Evolutionary conservation across 345 rosid genomes (phyloP).

Genomic region (Aethionema arabicum): DNA sequence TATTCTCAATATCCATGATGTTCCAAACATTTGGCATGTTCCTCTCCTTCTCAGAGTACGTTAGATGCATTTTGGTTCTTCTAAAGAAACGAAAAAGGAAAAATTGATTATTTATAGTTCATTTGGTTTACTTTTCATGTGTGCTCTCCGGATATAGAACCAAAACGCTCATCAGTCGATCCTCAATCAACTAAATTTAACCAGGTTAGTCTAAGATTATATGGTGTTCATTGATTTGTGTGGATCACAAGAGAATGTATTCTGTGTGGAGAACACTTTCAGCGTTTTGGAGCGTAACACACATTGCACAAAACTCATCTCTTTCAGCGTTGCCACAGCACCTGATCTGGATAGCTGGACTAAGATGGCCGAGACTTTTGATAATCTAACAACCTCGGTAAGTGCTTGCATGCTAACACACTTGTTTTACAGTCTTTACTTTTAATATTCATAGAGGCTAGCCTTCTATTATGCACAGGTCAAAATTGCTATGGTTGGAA

Average conservation of each 20-base stretch:
- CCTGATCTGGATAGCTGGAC: conserved; percentile 82
- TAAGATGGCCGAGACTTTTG: conserved; percentile 71
- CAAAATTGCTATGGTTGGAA: conserved; percentile 95
- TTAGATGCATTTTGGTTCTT: conserved; percentile 30
- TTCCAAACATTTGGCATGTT: conserved; percentile 97
- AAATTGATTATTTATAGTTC: conserved; percentile 1
- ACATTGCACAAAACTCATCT: conserved; percentile 29
- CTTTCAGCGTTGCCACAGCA: conserved; percentile 65
- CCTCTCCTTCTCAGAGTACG: conserved; percentile 85
- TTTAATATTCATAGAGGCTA: conserved; percentile 27
- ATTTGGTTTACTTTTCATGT: conserved; percentile 21
- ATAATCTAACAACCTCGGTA: conserved; percentile 57
- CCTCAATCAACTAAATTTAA: conserved; percentile 67
- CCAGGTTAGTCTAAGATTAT: conserved; percentile 49
- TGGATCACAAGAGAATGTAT: conserved; percentile 18
- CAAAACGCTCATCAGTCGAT: conserved; percentile 89
- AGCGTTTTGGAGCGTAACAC: conserved; percentile 12
- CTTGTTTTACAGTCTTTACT: conserved; percentile 23
- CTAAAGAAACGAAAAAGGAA: conserved; percentile 19
- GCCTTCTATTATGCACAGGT: conserved; percentile 52
- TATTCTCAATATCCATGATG: conserved; percentile 85
- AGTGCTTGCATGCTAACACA: conserved; percentile 34
- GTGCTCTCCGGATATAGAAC: conserved; percentile 53
- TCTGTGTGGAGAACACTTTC: not conserved
- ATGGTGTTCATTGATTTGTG: conserved; percentile 11